Conservation (phyloP, 2,329 filamentous ascomycete species). For the Aspergillus texensis region DNA sequence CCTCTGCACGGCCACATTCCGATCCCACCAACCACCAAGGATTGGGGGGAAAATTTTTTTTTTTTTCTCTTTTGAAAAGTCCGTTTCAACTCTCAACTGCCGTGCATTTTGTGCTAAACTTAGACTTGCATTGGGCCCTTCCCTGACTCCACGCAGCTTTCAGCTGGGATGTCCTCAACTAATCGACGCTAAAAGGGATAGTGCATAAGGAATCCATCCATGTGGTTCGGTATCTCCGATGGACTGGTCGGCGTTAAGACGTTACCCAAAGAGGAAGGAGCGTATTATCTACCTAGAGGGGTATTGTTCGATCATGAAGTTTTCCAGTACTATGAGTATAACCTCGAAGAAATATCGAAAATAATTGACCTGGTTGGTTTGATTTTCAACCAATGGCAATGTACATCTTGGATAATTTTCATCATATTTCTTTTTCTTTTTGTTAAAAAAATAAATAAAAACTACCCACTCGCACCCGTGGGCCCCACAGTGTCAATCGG, state of each 20-base stretch:
- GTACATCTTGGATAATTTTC: not conserved
- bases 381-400: not conserved
- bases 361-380: not conserved
- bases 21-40: constrained; percentile 8
- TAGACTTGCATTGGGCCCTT: constrained; percentile 2
- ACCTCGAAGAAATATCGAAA: not conserved
- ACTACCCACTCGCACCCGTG: not conserved
- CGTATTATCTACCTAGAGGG: no score
- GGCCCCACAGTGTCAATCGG: constrained; percentile 3
- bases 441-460: no score
- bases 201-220: not conserved
- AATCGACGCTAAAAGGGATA: not conserved
- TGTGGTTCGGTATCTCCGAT: constrained; percentile 16
- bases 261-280: not conserved
- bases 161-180: constrained; percentile 19
- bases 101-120: constrained; percentile 9
- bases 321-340: no score
- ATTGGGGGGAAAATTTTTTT: not conserved
- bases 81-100: constrained; percentile 9
- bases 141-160: constrained; percentile 9
- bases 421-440: no score
- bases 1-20: constrained; percentile 14
- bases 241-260: not conserved
- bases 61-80: not conserved
- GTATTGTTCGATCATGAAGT: no score